phyloP scores from a whole-genome alignment of 2,329 filamentous ascomycete genomes.

The Rachicladosporium sp. region DNA sequence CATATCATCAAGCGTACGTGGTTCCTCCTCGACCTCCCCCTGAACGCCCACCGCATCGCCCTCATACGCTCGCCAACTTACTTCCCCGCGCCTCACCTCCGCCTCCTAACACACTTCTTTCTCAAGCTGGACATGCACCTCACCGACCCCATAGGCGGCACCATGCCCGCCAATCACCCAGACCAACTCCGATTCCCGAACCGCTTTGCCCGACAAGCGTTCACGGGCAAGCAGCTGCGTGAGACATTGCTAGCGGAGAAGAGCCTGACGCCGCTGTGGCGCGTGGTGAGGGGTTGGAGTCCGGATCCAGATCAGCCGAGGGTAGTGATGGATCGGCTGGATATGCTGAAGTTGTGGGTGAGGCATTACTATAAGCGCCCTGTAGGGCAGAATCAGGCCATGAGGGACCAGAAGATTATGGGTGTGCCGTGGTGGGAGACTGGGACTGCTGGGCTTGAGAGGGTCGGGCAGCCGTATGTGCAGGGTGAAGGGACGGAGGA shows the following conservation, averaged over 20 bases:
- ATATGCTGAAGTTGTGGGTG: conserved; percentile 46
- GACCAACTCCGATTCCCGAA: conserved; percentile 4
- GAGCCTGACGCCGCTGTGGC: conserved; percentile 34
- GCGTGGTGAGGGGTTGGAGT: conserved; percentile 46
- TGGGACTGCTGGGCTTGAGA: conserved; percentile 43
- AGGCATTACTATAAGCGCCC: conserved; percentile 41
- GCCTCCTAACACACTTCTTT: conserved; percentile 51
- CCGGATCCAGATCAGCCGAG: conserved; percentile 9
- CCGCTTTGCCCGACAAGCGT: conserved; percentile 29
- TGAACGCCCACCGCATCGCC: conserved; percentile 41
- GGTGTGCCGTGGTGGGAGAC: conserved; percentile 42
- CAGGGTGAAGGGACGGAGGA: conserved; percentile 8
- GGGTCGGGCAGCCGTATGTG: conserved; percentile 15
- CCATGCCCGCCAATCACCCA: conserved; percentile 8
- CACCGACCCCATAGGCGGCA: conserved; percentile 43
- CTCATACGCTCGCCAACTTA: conserved; percentile 41
- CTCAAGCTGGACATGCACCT: conserved; percentile 62
- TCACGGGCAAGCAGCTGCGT: conserved; percentile 35
- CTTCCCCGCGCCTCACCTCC: conserved; percentile 50
- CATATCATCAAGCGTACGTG: conserved; percentile 47
- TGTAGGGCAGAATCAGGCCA: not conserved
- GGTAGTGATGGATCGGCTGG: conserved; percentile 25
- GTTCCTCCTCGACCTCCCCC: conserved; percentile 57
- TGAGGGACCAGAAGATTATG: conserved; percentile 26
- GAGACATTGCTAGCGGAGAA: conserved; percentile 36